These are phyloP conservation scores for Artomyces pyxidatus DNA, from an alignment of 768 basidiomycete species.

Conservation along the genomic window DNA sequence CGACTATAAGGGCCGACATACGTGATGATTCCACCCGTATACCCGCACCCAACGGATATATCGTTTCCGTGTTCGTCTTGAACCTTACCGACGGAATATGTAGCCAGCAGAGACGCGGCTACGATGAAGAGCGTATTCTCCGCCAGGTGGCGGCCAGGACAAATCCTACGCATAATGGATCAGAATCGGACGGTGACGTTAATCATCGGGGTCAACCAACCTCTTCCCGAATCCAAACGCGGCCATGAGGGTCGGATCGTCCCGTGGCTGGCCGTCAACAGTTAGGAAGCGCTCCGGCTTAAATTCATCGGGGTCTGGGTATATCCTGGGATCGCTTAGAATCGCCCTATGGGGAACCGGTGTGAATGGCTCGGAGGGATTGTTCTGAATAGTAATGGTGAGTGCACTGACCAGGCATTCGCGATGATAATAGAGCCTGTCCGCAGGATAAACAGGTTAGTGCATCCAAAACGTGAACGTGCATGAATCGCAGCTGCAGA, in stretches of 20 bases:
- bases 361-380: background rate
- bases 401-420: conserved; percentile 47
- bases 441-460: too few species aligned
- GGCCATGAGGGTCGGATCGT: background rate
- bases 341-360: conserved; percentile 31
- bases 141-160: conserved; percentile 23
- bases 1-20: too few species aligned
- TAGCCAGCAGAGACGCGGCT: conserved; percentile 18
- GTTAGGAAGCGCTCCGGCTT: conserved; percentile 39
- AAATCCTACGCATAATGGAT: conserved; percentile 13
- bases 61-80: conserved; percentile 15
- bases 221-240: conserved; percentile 11
- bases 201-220: conserved; percentile 1
- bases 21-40: conserved; percentile 21
- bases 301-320: conserved; percentile 37
- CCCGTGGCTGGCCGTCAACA: background rate
- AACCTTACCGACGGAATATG: conserved; percentile 18
- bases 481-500: too few species aligned
- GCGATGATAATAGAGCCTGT: conserved; percentile 53
- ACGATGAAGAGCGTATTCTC: conserved; percentile 21
- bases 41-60: conserved; percentile 19
- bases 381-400: too few species aligned
- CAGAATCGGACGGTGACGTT: background rate
- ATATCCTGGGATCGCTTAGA: conserved; percentile 37
- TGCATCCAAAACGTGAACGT: too few species aligned